Base-by-base conservation (phyloP, 495 filamentous ascomycete genomes). In the Podospora pseudopauciseta region DNA sequence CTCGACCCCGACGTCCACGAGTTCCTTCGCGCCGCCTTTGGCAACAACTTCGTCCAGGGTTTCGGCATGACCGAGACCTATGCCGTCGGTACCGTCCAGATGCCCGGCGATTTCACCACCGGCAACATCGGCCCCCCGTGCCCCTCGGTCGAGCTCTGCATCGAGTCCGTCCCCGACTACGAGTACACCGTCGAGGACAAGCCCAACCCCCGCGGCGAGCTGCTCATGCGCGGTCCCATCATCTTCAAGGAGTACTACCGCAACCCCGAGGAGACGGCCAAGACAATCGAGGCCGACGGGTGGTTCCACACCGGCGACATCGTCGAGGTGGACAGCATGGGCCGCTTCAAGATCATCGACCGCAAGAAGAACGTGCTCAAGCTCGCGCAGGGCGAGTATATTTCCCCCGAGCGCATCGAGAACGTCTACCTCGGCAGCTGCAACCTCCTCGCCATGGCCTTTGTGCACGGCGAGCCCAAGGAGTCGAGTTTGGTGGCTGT, bases 251-350 rank as follows among this genome's bases (percentile, higher is more conserved):
- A 91, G 73, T 99, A 99, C 80, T 94, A 89, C 82, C 91, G 90
- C 79, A 94, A 96, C 77, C 84, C 89, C 7, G 92, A 89, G 60
- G 92, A 97, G 81, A 98, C 95, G 11, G 80, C 82, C 65, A 94
- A 94, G 79, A 87, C 90, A 9, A 82, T 97, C 56, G 89, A 92
- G 19, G 82, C 88, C 60, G 96, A 98, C 72, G 95, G 95, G 67
- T 99, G 95, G 95, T 97, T 99, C 85, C 89, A 90, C 72, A 97
- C 95, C 1, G 95, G 95, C 23, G 95, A 99, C 73, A 94, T 99
- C 59, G 90, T 86, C 74, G 85, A 86, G 19, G 82, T 99, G 30
- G 95, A 99, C 76, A 87, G 87, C 63, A 79, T 90, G 73, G 95
- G 95, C 67, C 91, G 96, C 66, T 91, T 98, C 81, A 88, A 86